Base-by-base conservation (phyloP, 768 basidiomycete genomes). In the Boletus pseudopeckii region DNA sequence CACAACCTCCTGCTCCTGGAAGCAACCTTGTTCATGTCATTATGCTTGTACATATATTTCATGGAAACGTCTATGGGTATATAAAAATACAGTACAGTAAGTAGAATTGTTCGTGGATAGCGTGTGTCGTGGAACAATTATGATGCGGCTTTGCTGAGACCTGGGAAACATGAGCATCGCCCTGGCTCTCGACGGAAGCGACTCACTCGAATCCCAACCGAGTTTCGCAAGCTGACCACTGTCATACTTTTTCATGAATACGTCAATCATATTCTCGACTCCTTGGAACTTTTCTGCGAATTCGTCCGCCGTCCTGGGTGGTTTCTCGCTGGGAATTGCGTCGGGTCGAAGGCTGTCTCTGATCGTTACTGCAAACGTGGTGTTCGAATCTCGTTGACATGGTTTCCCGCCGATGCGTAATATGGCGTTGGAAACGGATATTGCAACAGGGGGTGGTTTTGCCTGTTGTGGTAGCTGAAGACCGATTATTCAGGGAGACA, bases 121-220 rank as follows among this genome's bases (percentile, higher is more conserved):
- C 34, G 33, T 50, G 24, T 28, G 15, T 13, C 3, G 7, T 41
- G 18, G 18, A 38, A 41, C 32, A 14, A 44, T 67, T 50, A 65
- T 8, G 43, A 17, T 18, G 11, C 10, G 18, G 32, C 1, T 14
- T 18, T n/a, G 37, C 24, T 13, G 18, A 45, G 41, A 50, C 39
- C 56, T 66, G 26, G 11, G 32, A n/a, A 18, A n/a, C 24, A n/a
- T 64, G 14, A 64, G 42, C 22, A 30, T 15, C 42, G 11, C 4
- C 26, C 18, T 8, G 7, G 15, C 22, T n/a, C 2, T 7, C 8
- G 4, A 8, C 10, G 45, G 33, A 22, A 13, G 26, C 2, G 20
- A 54, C 63, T 48, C 17, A 71, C 68, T 61, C 17, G 58, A 42
- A 44, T 62, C 66, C 68, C 66, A 70, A 13, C 69, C 70, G 5